A percentile compares a stretch with the other conserved stretches of the same genome.
These are phyloP conservation scores for Zygotorulaspora danielsina DNA, from an alignment of 805 yeast genomes.

Conservation along the genomic window DNA sequence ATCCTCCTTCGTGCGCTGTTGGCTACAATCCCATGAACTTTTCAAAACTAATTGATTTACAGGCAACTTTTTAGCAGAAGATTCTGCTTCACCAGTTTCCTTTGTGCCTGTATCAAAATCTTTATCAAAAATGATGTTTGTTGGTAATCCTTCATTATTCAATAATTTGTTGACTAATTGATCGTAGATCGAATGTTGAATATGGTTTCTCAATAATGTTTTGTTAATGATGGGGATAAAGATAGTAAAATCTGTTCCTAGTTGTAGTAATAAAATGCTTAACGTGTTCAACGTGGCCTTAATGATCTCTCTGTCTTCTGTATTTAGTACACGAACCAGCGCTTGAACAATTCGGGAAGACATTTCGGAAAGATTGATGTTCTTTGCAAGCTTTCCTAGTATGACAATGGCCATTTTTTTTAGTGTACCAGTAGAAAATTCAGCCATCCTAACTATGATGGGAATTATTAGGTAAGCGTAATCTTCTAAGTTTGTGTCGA, in stretches of 20 bases:
- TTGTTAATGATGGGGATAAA: slow-evolving; percentile 80
- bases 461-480: slow-evolving; percentile 86
- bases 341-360: slow-evolving; percentile 89
- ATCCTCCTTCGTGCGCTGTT: slow-evolving; percentile 85
- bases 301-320: slow-evolving; percentile 54
- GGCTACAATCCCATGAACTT: slow-evolving; percentile 88
- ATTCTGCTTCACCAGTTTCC: slow-evolving; percentile 51
- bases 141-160: slow-evolving; percentile 83
- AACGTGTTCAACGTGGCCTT: slow-evolving; percentile 71
- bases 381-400: slow-evolving; percentile 72
- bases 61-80: slow-evolving; percentile 70
- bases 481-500: slow-evolving; percentile 86
- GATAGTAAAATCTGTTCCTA: slow-evolving; percentile 79
- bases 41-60: slow-evolving; percentile 60
- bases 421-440: slow-evolving; percentile 55
- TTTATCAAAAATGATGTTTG: slow-evolving; percentile 63
- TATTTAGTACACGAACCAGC: slow-evolving; percentile 59
- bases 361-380: slow-evolving; percentile 75
- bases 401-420: slow-evolving; percentile 75
- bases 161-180: slow-evolving; percentile 72
- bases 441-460: slow-evolving; percentile 74
- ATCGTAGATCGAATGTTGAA: slow-evolving; percentile 73
- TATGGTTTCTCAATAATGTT: slow-evolving; percentile 54
- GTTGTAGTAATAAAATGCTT: slow-evolving; percentile 69
- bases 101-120: slow-evolving; percentile 40